These are phyloP conservation scores for Corylus heterophylla DNA, from an alignment of 306 rosid genomes.

Conservation along the genomic window DNA sequence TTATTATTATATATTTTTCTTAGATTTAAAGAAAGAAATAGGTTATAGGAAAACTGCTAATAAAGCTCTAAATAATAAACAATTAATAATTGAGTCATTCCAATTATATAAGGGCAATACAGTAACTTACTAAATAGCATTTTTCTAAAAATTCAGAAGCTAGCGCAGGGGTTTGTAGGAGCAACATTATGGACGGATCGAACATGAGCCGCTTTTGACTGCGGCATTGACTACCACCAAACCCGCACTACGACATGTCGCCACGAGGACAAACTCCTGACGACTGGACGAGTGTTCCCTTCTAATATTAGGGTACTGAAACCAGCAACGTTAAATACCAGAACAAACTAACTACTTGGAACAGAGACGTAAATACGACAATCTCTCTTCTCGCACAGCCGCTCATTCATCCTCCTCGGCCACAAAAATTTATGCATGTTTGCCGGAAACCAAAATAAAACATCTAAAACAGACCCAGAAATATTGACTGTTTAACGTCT, in stretches of 20 bases:
- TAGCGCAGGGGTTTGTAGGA: not conserved
- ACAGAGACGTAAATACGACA: not conserved
- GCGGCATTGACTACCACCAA: not conserved
- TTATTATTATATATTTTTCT: too few relatives aligned
- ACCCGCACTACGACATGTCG: not conserved
- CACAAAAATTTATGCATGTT: not conserved
- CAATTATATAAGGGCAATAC: too few relatives aligned
- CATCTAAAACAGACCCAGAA: not conserved
- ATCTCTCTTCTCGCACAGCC: not conserved
- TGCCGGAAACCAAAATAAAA: not conserved
- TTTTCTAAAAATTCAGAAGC: not conserved
- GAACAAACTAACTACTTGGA: not conserved
- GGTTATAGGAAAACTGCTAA: too few relatives aligned
- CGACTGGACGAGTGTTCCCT: not conserved
- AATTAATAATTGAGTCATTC: not conserved
- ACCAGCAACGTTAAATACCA: too few relatives aligned
- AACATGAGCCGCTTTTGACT: not conserved
- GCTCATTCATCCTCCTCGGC: not conserved
- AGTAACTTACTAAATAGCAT: too few relatives aligned
- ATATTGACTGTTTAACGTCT: not conserved
- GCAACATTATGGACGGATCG: too few relatives aligned
- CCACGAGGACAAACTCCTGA: not conserved
- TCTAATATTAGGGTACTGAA: not conserved
- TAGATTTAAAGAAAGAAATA: too few relatives aligned
- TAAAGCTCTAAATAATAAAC: too few relatives aligned